Conservation (phyloP, 2,329 filamentous ascomycete species). For the Pezicula carpinea region DNA sequence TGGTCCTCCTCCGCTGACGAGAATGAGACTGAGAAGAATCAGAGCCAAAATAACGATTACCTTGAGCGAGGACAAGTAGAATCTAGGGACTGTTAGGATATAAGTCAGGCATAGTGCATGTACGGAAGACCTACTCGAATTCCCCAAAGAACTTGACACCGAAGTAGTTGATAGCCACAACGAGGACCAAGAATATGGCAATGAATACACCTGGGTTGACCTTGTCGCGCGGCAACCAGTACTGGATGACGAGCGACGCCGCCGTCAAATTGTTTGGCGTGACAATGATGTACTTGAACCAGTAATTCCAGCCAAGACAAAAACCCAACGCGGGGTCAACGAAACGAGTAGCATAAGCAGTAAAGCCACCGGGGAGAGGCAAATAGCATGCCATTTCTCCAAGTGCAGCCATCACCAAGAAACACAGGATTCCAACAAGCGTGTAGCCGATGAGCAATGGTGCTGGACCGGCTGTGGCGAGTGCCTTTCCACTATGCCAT, state of each 20-base stretch:
- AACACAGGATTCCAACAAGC: slow-evolving; percentile 67
- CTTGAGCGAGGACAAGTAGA: slow-evolving; percentile 63
- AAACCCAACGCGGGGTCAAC: slow-evolving; percentile 78
- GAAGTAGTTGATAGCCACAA: slow-evolving; percentile 64
- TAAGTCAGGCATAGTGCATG: slow-evolving; percentile 47
- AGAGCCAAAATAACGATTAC: slow-evolving; percentile 62
- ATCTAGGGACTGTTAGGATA: not conserved
- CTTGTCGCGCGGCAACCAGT: slow-evolving; percentile 59
- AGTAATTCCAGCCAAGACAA: slow-evolving; percentile 43
- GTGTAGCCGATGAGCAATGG: slow-evolving; percentile 69
- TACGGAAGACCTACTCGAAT: slow-evolving; percentile 57
- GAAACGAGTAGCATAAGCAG: slow-evolving; percentile 74
- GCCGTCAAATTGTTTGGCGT: slow-evolving; percentile 83
- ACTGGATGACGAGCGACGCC: slow-evolving; percentile 70
- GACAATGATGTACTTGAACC: slow-evolving; percentile 66
- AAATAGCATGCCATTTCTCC: slow-evolving; percentile 85
- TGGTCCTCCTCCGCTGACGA: slow-evolving; percentile 62
- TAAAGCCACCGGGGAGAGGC: slow-evolving; percentile 73
- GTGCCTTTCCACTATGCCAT: slow-evolving; percentile 25
- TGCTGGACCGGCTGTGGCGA: slow-evolving; percentile 51
- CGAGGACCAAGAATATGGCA: slow-evolving; percentile 60
- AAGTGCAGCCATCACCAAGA: slow-evolving; percentile 74
- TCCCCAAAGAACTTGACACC: slow-evolving; percentile 28
- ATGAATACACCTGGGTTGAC: slow-evolving; percentile 81
- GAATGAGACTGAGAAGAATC: slow-evolving; percentile 59